phyloP scores from a whole-genome alignment of 2,329 filamentous ascomycete genomes.

The Byssoonygena ceratinophila region DNA sequence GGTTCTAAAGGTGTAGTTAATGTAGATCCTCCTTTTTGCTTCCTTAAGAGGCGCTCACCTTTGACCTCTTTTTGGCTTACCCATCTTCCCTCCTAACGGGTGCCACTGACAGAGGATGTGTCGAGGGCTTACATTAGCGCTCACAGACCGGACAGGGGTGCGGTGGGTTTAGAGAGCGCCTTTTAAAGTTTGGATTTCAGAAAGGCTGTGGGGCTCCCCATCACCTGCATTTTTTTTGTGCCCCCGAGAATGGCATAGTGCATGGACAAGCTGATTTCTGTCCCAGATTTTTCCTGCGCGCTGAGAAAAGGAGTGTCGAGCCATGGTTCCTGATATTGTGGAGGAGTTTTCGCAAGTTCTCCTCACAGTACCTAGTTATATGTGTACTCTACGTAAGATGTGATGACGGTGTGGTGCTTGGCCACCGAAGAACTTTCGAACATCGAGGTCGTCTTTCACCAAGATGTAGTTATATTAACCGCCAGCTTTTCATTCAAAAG shows the following conservation, averaged over 20 bases:
- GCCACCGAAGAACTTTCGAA: no score
- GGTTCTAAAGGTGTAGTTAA: background rate
- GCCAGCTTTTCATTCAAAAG: background rate
- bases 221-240: background rate
- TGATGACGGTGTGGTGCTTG: no score
- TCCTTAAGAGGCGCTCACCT: no score
- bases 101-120: constrained; percentile 6
- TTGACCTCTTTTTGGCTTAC: background rate
- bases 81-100: background rate
- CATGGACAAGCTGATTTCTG: constrained; percentile 3
- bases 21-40: constrained; percentile 5
- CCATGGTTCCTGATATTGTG: constrained; percentile 7
- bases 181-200: background rate
- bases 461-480: no score
- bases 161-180: no score
- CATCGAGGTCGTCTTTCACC: no score
- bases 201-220: background rate
- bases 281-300: background rate
- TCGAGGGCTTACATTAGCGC: constrained; percentile 8
- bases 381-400: no score
- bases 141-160: constrained; percentile 6
- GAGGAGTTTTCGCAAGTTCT: no score
- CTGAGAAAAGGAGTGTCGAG: no score
- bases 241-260: constrained; percentile 9
- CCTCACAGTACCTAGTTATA: no score